Evolutionary conservation across 768 basidiomycete genomes (phyloP), one percentile per base, ranked within the genome.

Genomic region (Pulveroboletus frians): DNA sequence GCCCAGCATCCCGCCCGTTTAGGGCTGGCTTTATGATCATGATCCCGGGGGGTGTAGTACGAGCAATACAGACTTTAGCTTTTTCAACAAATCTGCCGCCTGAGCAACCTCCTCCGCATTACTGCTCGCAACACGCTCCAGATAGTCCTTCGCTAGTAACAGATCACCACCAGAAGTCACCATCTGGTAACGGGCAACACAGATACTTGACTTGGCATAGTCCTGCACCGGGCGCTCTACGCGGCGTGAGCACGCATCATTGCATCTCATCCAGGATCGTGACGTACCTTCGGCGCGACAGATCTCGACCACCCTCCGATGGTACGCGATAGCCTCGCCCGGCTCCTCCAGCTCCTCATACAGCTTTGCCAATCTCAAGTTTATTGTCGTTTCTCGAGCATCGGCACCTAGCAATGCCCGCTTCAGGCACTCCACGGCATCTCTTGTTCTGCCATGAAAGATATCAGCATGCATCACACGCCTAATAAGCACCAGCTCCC

Each of bases 341-440:
- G 72, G 68, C 58, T 93, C 88, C 14, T 83, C 81, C 32, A 89
- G 69, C 23, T 76, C 74, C 46, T 76, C 76, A 60, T 89, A 78
- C 42, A 93, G 72, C 60, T 76, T 79, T 15, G 91, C 92, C 30
- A 93, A 72, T 62, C 81, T 89, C 32, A 85, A 69, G 63, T 81
- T 79, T 53, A 90, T 83, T 20, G 73, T 76, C 32, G 79, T 86
- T 64, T 92, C 88, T 52, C 83, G 79, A 3, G 85, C 78, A 66
- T 88, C 87, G 23, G 85, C 85, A 47, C 85, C 80, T 50, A 86
- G 81, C 46, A 98, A 75, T 11, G 95, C 94, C 35, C 93, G 88
- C 57, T 91, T 89, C 54, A 91, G 83, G 61, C 92, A 92, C 63
- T 93, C 86, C 38, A 94, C 84, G 14, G 96, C 93, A 67, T 98